Conservation (phyloP, 306 rosid species). For the Astragalus glycyphyllos region DNA sequence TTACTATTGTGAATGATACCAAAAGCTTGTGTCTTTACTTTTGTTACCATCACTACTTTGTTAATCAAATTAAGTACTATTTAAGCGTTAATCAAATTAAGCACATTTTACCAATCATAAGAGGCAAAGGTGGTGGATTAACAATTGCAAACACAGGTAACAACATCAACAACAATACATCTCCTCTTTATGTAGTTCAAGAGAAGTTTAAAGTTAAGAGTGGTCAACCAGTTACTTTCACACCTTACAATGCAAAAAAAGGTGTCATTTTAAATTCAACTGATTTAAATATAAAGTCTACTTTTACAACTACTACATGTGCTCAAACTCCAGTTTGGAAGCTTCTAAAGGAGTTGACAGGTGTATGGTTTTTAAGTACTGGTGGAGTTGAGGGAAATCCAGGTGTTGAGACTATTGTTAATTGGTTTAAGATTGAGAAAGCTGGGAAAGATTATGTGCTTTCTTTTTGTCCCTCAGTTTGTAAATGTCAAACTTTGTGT, state of each 20-base stretch:
- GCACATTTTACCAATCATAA: slow-evolving; percentile 53
- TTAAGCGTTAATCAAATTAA: no score
- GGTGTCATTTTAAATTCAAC: slow-evolving; percentile 52
- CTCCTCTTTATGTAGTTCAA: slow-evolving; percentile 63
- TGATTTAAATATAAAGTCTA: slow-evolving; percentile 62
- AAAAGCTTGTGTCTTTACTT: no score
- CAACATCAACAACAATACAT: slow-evolving; percentile 31
- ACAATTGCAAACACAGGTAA: slow-evolving; percentile 18
- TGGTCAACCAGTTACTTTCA: no score
- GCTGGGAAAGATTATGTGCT: slow-evolving; percentile 49
- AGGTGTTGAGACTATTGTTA: slow-evolving; percentile 45
- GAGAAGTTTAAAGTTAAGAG: slow-evolving; percentile 36
- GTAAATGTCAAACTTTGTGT: slow-evolving; percentile 59
- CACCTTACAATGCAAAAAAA: slow-evolving; percentile 41
- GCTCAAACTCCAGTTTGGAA: slow-evolving; percentile 50
- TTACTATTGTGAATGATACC: no score
- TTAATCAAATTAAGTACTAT: no score
- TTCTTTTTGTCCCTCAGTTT: slow-evolving; percentile 67
- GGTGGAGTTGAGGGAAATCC: slow-evolving; percentile 63
- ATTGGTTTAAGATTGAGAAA: slow-evolving; percentile 78
- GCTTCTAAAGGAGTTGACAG: slow-evolving; percentile 46
- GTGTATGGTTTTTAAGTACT: slow-evolving; percentile 52
- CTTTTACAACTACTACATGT: slow-evolving; percentile 30
- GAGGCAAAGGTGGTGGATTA: slow-evolving; percentile 51
- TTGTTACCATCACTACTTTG: no score